Conservation (phyloP, 176 grass and related monocot genomes). For the Carex myosuroides region DNA sequence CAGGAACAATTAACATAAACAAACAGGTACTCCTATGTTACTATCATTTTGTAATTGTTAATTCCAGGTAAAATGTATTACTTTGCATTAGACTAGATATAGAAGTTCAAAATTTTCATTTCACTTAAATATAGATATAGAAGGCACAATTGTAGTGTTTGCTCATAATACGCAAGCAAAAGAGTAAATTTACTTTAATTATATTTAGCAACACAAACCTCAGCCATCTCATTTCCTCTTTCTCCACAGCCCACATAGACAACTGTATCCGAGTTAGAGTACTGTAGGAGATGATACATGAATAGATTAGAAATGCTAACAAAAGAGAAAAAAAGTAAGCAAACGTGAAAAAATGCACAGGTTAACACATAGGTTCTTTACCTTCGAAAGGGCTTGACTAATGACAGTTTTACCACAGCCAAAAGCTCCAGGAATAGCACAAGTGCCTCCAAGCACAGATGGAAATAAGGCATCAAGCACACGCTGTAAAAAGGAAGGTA, state of each 20-base stretch:
- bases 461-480: slow-evolving; percentile 91
- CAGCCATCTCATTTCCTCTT: slow-evolving; percentile 93
- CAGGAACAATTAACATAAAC: neutral
- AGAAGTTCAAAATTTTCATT: neutral
- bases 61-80: neutral
- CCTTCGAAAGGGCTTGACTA: slow-evolving; percentile 97
- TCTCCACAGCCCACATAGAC: slow-evolving; percentile 94
- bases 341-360: slow-evolving; percentile 2
- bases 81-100: neutral
- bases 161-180: neutral
- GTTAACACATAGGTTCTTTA: slow-evolving; percentile 8
- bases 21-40: neutral
- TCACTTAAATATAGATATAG: neutral
- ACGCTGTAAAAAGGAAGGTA: slow-evolving; percentile 44
- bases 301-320: slow-evolving; percentile 18
- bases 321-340: neutral
- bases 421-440: slow-evolving; percentile 91
- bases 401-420: slow-evolving; percentile 97
- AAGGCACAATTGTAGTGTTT: neutral
- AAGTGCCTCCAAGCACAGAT: slow-evolving; percentile 82
- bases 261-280: slow-evolving; percentile 80
- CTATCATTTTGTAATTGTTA: neutral
- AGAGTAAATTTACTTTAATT: neutral
- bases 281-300: slow-evolving; percentile 34
- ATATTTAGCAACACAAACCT: slow-evolving; percentile 28